Conservation (phyloP, 345 rosid species). For the Punica granatum region DNA sequence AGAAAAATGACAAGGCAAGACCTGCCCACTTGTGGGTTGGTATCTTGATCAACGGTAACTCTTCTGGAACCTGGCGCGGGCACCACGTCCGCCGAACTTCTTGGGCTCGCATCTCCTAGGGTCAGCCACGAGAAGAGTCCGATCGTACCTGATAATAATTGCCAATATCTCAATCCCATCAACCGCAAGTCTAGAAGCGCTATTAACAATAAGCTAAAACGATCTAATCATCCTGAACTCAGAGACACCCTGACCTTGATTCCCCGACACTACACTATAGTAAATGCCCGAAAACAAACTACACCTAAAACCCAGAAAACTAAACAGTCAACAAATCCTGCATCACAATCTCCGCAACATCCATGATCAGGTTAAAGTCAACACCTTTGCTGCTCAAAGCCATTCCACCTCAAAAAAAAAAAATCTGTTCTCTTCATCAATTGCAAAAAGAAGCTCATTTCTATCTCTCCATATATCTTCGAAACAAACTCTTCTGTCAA, state of each 20-base stretch:
- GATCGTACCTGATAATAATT: conserved; percentile 22
- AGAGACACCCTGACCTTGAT: not conserved
- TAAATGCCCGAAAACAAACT: not conserved
- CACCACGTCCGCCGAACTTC: conserved; percentile 92
- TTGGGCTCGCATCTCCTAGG: conserved; percentile 89
- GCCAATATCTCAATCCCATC: not conserved
- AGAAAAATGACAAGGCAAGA: not conserved
- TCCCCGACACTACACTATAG: not conserved
- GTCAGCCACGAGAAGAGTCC: conserved; percentile 85
- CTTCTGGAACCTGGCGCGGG: conserved; percentile 89
- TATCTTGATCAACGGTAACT: conserved; percentile 54
- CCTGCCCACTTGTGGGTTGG: not conserved
- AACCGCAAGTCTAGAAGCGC: not conserved
- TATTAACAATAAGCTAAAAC: not conserved
- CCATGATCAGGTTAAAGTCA: not conserved
- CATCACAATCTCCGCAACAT: not conserved
- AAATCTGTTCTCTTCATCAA: not conserved
- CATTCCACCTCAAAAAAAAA: not conserved
- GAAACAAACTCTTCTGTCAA: not conserved
- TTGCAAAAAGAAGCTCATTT: not conserved
- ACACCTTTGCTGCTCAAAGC: not conserved
- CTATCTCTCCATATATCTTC: not conserved
- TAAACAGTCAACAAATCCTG: not conserved
- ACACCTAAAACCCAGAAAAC: not conserved
- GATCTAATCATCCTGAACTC: not conserved